Percentiles rank a stretch among this genome's conserved stretches.
Conservation (phyloP, 2,329 filamentous ascomycete genomes). For the Fusarium verticillioides region DNA sequence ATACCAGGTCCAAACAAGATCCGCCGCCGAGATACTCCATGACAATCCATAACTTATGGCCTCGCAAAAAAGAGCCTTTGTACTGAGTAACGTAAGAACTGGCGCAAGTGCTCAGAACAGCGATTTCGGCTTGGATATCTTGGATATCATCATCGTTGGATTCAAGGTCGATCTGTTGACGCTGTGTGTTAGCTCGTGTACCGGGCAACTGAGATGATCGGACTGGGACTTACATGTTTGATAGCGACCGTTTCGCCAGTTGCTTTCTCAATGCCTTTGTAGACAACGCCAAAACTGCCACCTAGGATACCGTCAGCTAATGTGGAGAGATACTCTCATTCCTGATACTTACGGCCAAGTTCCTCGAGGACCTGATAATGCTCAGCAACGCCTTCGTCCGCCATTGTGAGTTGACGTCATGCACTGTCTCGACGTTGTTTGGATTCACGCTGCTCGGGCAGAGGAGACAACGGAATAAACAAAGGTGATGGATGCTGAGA, state of each 20-base stretch:
- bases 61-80: constrained; percentile 94
- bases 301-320: constrained; percentile 64
- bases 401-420: constrained; percentile 57
- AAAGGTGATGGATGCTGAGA: constrained; percentile 19
- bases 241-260: constrained; percentile 96
- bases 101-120: constrained; percentile 92
- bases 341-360: constrained; percentile 79
- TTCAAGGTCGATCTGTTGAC: constrained; percentile 91
- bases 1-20: constrained; percentile 91
- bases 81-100: constrained; percentile 96
- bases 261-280: constrained; percentile 91
- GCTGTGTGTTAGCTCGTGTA: constrained; percentile 21
- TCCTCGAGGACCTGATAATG: constrained; percentile 97
- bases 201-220: constrained; percentile 19
- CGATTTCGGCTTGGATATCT: constrained; percentile 98
- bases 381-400: constrained; percentile 76
- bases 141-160: constrained; percentile 98
- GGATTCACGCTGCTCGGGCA: constrained; percentile 14
- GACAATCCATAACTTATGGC: constrained; percentile 98
- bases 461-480: constrained; percentile 11
- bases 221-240: constrained; percentile 81
- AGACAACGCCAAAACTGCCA: constrained; percentile 96
- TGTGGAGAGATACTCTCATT: neutral
- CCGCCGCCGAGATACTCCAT: constrained; percentile 98
- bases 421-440: constrained; percentile 29